Evolutionary conservation across 495 filamentous ascomycete genomes (phyloP).

Genomic region (Podospora pseudopauciseta): DNA sequence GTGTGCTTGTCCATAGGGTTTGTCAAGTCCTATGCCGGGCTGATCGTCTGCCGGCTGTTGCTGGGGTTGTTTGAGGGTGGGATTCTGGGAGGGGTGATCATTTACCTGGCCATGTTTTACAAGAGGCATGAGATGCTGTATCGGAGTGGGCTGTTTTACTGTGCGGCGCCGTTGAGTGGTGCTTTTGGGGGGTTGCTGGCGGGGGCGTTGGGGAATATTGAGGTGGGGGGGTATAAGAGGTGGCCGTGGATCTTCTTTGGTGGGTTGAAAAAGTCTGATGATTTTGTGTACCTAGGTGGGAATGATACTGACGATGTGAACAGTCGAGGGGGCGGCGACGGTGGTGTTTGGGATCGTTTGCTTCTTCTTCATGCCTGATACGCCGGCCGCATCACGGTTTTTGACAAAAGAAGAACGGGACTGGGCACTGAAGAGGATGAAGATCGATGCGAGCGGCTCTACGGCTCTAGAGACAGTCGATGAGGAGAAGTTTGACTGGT

Average conservation of each 20-base stretch:
- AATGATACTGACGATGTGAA: constrained; percentile 1
- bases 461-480: constrained; percentile 34
- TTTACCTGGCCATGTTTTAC: constrained; percentile 52
- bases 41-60: constrained; percentile 55
- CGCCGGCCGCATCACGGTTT: constrained; percentile 40
- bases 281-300: background rate
- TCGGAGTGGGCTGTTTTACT: constrained; percentile 57
- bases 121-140: constrained; percentile 41
- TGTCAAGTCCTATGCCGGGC: constrained; percentile 50
- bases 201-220: constrained; percentile 44
- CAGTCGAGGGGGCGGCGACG: constrained; percentile 43
- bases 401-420: constrained; percentile 37
- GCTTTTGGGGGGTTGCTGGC: constrained; percentile 65
- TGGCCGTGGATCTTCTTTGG: constrained; percentile 48
- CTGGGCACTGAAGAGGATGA: constrained; percentile 38
- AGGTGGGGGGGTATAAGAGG: constrained; percentile 39
- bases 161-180: constrained; percentile 58
- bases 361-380: constrained; percentile 47
- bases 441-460: constrained; percentile 42
- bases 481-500: constrained; percentile 45
- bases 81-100: constrained; percentile 53
- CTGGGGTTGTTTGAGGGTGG: constrained; percentile 63
- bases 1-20: constrained; percentile 54
- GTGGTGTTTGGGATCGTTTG: constrained; percentile 39
- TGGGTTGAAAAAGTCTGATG: constrained; percentile 2